Base-by-base conservation (phyloP, 2,329 filamentous ascomycete species). In the Aspergillus hiratsukae region DNA sequence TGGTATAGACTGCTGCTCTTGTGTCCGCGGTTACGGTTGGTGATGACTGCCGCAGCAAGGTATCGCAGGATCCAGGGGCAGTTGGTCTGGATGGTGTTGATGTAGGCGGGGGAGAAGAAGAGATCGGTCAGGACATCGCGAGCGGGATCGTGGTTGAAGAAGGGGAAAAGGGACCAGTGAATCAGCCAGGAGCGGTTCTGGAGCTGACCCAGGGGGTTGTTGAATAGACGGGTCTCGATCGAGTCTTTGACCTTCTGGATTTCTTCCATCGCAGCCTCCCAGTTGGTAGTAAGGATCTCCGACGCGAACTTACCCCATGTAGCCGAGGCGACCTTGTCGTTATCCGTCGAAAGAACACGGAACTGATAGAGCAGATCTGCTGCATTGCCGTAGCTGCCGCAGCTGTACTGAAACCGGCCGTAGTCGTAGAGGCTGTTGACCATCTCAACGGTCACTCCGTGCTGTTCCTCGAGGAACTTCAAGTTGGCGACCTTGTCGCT, bases 401-500 rank as follows among this genome's bases (percentile, higher is more conserved):
- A 97, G 80, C 90, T 93, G 81, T 97, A 99, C 80, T 96, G 91
- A 79, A 97, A 97, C 76, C 94, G 90, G 67, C 94, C 94, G 70
- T 91, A 96, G 70, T 97, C 91, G 79, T 93, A 96, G 55, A 99
- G 87, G 64, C 89, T 89, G 77, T 97, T 89, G 66, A 99, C 91
- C 90, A 96, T 97, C 61, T 97, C 91, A 68, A 88, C 83, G 40
- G 92, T 97, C 64, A 97, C 94, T 64, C 88, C 90, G 77, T 99
- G 93, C 70, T 94, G 89, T 78, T 96, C 94, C 83, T 97, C 96
- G 64, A 99, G 80, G 75, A 93, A 99, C 75, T 93, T 91, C 87
- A 99, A 88, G 82, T 99, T 99, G 78, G 93, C 92, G 72, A 92
- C 90, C 83, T 99, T 99, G 83, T 99, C 94, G 75, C 89, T 94